Percentiles rank a stretch among this genome's conserved stretches.
phyloP scores from a whole-genome alignment of 345 rosid species.

The Populus deltoides region DNA sequence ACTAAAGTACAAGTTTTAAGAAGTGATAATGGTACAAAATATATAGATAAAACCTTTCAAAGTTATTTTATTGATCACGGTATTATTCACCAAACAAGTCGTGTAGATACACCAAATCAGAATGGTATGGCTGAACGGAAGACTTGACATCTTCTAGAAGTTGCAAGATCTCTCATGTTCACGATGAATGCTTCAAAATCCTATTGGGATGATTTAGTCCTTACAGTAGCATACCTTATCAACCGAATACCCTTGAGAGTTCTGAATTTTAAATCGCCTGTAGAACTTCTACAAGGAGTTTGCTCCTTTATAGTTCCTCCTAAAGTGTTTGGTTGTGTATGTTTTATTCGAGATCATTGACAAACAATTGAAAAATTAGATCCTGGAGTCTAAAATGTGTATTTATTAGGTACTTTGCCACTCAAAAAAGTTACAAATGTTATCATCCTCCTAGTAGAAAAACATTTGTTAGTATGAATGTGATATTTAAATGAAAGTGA shows the following conservation, averaged over 20 bases:
- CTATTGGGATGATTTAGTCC: not conserved
- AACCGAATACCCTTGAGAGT: not conserved
- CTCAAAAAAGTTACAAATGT: no score
- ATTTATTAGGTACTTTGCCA: no score
- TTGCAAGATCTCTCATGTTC: not conserved
- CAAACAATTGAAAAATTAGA: not conserved
- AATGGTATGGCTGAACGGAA: not conserved
- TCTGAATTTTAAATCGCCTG: not conserved
- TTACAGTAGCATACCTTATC: not conserved
- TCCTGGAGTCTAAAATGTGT: not conserved
- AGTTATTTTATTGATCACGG: not conserved
- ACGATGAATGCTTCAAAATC: not conserved
- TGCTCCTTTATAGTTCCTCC: not conserved
- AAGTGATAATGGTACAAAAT: not conserved
- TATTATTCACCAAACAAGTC: not conserved
- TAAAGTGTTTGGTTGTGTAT: no score
- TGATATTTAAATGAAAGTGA: no score
- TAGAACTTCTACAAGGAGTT: not conserved
- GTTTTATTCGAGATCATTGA: not conserved
- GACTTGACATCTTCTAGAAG: not conserved
- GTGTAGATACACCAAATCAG: not conserved
- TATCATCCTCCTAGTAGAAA: no score
- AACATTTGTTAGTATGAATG: no score
- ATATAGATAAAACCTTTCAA: not conserved
- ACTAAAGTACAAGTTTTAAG: not conserved